phyloP scores from a whole-genome alignment of 495 filamentous ascomycete species.

The Recurvomyces mirabilis region DNA sequence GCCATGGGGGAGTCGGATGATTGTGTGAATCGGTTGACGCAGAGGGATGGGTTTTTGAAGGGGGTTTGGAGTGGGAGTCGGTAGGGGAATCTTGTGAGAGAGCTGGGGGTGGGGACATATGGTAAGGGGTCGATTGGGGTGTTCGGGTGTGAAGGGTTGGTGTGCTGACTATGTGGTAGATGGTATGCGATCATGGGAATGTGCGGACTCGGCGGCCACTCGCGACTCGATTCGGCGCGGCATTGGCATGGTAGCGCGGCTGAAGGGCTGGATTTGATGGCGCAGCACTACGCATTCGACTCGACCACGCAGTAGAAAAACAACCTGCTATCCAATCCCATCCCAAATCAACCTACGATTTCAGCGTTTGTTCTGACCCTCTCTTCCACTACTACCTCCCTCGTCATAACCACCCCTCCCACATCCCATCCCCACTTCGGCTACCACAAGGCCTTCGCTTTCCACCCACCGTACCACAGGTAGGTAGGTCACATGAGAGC shows the following conservation, averaged over 20 bases:
- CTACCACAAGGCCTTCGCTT: slow-evolving; percentile 20
- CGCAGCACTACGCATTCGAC: background rate
- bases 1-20: slow-evolving; percentile 98
- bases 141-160: background rate
- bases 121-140: background rate
- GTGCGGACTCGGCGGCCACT: background rate
- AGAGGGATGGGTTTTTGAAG: slow-evolving; percentile 93
- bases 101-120: slow-evolving; percentile 1
- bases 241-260: no score
- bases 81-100: slow-evolving; percentile 45
- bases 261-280: background rate
- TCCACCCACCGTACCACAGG: slow-evolving; percentile 6
- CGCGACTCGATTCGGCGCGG: no score
- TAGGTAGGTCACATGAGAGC: slow-evolving; percentile 3
- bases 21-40: slow-evolving; percentile 84
- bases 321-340: background rate
- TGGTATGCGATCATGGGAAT: background rate
- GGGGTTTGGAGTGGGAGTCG: slow-evolving; percentile 73
- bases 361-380: background rate
- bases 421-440: background rate
- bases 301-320: background rate
- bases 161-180: background rate
- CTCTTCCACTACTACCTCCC: background rate
- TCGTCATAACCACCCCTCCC: background rate
- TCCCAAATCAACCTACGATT: background rate